These are phyloP conservation scores for Fusarium cyanostomum DNA, from an alignment of 2,329 filamentous ascomycete genomes.

Conservation along the genomic window DNA sequence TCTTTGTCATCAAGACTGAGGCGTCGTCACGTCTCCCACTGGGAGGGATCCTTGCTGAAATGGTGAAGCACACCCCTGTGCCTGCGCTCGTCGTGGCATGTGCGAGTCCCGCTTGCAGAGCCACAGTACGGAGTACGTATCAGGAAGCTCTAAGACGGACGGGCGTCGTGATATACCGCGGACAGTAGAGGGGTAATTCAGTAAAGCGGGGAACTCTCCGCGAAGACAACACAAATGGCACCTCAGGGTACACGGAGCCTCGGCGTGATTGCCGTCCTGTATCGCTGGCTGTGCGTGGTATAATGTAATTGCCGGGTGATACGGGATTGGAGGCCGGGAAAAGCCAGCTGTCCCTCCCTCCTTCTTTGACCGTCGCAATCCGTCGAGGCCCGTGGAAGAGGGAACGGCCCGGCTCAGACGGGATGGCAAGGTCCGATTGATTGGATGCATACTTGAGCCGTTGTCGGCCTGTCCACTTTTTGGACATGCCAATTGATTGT, in stretches of 20 bases:
- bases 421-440: slow-evolving; percentile 25
- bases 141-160: slow-evolving; percentile 13
- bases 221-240: slow-evolving; percentile 24
- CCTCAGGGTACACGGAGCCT: slow-evolving; percentile 24
- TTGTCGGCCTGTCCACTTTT: slow-evolving; percentile 12
- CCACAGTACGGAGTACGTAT: slow-evolving; percentile 17
- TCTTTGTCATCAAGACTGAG: slow-evolving; percentile 27
- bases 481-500: background rate
- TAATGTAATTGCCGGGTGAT: slow-evolving; percentile 27
- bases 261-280: slow-evolving; percentile 24
- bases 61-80: slow-evolving; percentile 30
- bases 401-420: slow-evolving; percentile 7
- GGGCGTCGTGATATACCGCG: slow-evolving; percentile 20
- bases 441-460: background rate
- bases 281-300: slow-evolving; percentile 15
- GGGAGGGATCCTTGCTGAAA: slow-evolving; percentile 19
- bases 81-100: slow-evolving; percentile 6
- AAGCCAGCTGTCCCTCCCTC: slow-evolving; percentile 11
- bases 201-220: slow-evolving; percentile 32
- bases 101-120: slow-evolving; percentile 25
- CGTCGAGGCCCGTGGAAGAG: slow-evolving; percentile 9
- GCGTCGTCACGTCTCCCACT: slow-evolving; percentile 13
- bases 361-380: slow-evolving; percentile 12
- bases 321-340: slow-evolving; percentile 10
- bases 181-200: slow-evolving; percentile 33